These are phyloP conservation scores for Tubosaeta brunneosetosa DNA, from an alignment of 768 basidiomycete species.

Conservation along the genomic window DNA sequence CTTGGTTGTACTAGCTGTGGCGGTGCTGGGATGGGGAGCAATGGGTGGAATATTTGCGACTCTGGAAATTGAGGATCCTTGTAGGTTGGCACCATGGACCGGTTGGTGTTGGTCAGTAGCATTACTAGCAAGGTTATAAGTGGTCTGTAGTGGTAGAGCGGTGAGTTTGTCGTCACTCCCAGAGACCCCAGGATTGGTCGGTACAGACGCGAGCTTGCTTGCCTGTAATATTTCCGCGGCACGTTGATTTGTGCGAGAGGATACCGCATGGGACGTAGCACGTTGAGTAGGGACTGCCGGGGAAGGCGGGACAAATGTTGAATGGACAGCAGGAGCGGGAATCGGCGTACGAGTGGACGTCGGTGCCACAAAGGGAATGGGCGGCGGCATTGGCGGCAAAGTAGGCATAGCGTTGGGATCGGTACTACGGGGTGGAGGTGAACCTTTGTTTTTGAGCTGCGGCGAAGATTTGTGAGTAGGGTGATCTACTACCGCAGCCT, in stretches of 20 bases:
- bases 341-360: conserved; percentile 15
- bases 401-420: conserved; percentile 5
- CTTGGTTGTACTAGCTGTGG: conserved; percentile 8
- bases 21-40: background rate
- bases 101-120: conserved; percentile 9
- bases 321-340: conserved; percentile 23
- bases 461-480: conserved; percentile 15
- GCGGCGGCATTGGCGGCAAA: conserved; percentile 22
- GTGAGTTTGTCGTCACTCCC: conserved; percentile 8
- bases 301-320: conserved; percentile 5
- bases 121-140: background rate
- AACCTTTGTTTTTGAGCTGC: conserved; percentile 20
- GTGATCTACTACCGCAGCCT: conserved; percentile 8
- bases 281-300: conserved; percentile 17
- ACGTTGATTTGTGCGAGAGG: conserved; percentile 25
- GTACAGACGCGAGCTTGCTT: conserved; percentile 12
- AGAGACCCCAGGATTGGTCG: background rate
- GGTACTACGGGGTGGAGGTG: conserved; percentile 4
- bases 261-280: conserved; percentile 9
- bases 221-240: conserved; percentile 20
- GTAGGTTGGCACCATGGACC: conserved; percentile 3
- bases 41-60: conserved; percentile 3
- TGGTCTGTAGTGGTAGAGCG: conserved; percentile 4
- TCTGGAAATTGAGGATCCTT: conserved; percentile 9
- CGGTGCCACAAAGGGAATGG: conserved; percentile 3